Conservation (phyloP, 2,329 filamentous ascomycete species). For the Colletotrichum tanaceti region DNA sequence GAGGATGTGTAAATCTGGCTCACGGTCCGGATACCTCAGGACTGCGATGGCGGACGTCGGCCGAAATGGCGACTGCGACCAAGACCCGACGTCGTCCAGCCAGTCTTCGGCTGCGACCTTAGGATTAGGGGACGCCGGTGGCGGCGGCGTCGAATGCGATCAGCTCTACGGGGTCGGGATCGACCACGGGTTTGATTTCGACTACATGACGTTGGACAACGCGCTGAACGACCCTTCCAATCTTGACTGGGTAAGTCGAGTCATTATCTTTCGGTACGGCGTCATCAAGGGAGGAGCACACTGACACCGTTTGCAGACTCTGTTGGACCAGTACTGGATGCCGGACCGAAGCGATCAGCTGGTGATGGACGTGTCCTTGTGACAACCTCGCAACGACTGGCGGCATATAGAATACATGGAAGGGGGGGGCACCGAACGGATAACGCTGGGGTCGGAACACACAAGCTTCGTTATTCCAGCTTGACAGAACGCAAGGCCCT, state of each 20-base stretch:
- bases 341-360: conserved; percentile 22
- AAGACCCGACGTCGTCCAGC: conserved; percentile 42
- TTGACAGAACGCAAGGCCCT: neutral
- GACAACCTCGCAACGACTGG: too few relatives aligned
- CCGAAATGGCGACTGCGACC: conserved; percentile 27
- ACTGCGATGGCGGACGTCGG: conserved; percentile 39
- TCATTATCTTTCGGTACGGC: neutral
- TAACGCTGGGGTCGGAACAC: too few relatives aligned
- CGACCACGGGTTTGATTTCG: conserved; percentile 47
- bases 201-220: conserved; percentile 52
- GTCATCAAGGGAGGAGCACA: neutral
- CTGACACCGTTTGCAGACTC: conserved; percentile 40
- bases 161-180: conserved; percentile 6
- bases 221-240: conserved; percentile 50
- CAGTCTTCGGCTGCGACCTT: neutral
- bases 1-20: neutral
- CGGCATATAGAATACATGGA: neutral
- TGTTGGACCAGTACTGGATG: conserved; percentile 47
- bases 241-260: conserved; percentile 55
- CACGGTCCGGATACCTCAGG: neutral
- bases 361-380: conserved; percentile 1
- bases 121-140: conserved; percentile 1
- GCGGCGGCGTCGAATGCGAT: neutral
- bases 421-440: too few relatives aligned
- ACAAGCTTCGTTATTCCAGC: neutral